Conservation (phyloP, 768 basidiomycete species). For the Podaxis mareebaensis region DNA sequence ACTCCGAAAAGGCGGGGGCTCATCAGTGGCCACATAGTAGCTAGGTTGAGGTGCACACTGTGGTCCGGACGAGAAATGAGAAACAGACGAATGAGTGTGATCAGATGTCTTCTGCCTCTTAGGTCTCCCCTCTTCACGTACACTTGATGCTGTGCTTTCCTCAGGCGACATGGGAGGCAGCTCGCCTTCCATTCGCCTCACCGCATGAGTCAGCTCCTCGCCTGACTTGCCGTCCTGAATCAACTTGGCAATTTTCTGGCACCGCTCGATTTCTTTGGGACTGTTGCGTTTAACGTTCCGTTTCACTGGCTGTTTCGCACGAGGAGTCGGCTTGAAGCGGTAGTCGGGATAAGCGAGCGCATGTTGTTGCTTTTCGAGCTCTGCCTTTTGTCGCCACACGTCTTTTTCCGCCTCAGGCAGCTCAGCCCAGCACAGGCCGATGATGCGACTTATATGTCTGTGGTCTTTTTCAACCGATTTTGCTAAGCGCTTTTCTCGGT, state of each 20-base stretch:
- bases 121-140: constrained; percentile 4
- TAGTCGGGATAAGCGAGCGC: constrained; percentile 51
- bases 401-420: constrained; percentile 51
- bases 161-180: neutral
- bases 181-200: constrained; percentile 31
- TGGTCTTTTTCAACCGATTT: constrained; percentile 56
- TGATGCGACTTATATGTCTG: constrained; percentile 57
- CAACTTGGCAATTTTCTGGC: constrained; percentile 49
- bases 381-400: constrained; percentile 51
- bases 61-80: neutral
- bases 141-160: neutral
- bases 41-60: neutral
- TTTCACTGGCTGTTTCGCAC: constrained; percentile 44
- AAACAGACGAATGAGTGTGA: neutral
- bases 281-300: constrained; percentile 56
- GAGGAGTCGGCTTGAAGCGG: constrained; percentile 48
- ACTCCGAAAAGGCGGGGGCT: constrained; percentile 29
- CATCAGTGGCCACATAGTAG: neutral
- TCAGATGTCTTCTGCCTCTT: constrained; percentile 1
- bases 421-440: constrained; percentile 55
- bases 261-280: constrained; percentile 46
- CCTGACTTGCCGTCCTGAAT: constrained; percentile 53
- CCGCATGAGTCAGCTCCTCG: constrained; percentile 45
- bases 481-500: constrained; percentile 48
- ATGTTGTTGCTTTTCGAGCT: constrained; percentile 53